phyloP scores from a whole-genome alignment of 2,329 filamentous ascomycete species.

The Cladosporium sphaerospermum region DNA sequence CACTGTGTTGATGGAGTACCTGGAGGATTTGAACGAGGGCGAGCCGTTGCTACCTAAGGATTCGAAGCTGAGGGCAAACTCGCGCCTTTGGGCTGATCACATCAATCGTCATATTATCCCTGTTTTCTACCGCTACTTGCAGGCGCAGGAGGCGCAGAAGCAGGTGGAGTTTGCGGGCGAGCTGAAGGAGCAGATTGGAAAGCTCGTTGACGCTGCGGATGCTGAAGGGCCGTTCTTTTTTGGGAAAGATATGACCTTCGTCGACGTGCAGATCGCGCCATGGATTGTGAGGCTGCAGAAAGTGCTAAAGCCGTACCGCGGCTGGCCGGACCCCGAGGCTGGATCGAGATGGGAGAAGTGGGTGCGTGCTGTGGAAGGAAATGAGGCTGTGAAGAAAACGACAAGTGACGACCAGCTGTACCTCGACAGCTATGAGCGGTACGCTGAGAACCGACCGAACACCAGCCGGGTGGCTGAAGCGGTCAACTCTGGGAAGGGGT shows the following conservation, averaged over 20 bases:
- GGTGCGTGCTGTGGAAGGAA: slow-evolving; percentile 62
- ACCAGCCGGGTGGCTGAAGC: slow-evolving; percentile 54
- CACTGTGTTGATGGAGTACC: slow-evolving; percentile 77
- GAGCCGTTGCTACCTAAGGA: slow-evolving; percentile 59
- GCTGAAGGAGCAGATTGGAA: slow-evolving; percentile 60
- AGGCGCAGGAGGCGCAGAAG: slow-evolving; percentile 54
- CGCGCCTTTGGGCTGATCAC: slow-evolving; percentile 74
- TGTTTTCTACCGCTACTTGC: slow-evolving; percentile 66
- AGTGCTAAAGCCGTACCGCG: slow-evolving; percentile 58
- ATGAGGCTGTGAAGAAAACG: slow-evolving; percentile 59
- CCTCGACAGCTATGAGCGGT: slow-evolving; percentile 60
- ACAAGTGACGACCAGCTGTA: slow-evolving; percentile 62
- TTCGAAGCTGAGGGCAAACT: slow-evolving; percentile 64
- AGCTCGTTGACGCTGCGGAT: slow-evolving; percentile 52
- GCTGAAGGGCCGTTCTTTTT: slow-evolving; percentile 63
- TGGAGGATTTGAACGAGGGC: slow-evolving; percentile 65
- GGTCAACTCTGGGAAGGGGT: slow-evolving; percentile 51
- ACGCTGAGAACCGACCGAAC: slow-evolving; percentile 56
- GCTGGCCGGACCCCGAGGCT: slow-evolving; percentile 58
- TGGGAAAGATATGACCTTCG: slow-evolving; percentile 53
- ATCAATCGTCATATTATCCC: slow-evolving; percentile 73
- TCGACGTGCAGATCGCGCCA: slow-evolving; percentile 70
- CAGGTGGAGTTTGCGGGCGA: slow-evolving; percentile 55
- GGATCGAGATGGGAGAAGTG: slow-evolving; percentile 62
- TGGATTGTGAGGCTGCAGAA: slow-evolving; percentile 65